Evolutionary conservation across 768 basidiomycete genomes (phyloP).

Genomic region (Pholiota conissans): DNA sequence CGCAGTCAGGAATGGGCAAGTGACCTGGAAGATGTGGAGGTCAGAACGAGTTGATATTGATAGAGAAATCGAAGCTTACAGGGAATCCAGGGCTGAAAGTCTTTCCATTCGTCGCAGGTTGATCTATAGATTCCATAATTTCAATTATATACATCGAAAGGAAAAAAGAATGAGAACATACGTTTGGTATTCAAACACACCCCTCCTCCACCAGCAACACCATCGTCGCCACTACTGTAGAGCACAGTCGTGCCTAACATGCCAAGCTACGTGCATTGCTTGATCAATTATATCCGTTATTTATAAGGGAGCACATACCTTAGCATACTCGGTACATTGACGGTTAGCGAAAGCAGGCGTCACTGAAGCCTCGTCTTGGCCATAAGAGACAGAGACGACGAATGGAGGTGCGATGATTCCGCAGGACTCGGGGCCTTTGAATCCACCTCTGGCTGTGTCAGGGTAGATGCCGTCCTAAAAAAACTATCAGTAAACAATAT

Average conservation of each 20-base stretch:
- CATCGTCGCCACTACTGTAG: conserved; percentile 61
- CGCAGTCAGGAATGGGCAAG: conserved; percentile 53
- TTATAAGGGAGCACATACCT: conserved; percentile 18
- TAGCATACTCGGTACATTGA: conserved; percentile 51
- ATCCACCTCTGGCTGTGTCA: conserved; percentile 30
- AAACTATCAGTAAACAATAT: background rate
- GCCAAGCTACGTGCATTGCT: conserved; percentile 44
- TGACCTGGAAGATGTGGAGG: conserved; percentile 22
- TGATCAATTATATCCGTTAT: too few species aligned
- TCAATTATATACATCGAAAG: background rate
- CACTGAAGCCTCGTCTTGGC: conserved; percentile 42
- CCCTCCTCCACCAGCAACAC: conserved; percentile 42
- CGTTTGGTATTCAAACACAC: conserved; percentile 46
- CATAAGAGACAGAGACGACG: conserved; percentile 43
- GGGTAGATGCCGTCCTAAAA: conserved; percentile 31
- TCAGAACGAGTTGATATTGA: background rate
- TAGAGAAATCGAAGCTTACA: conserved; percentile 8
- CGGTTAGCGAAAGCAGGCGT: conserved; percentile 38
- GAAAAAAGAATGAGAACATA: conserved; percentile 7
- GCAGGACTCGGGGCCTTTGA: conserved; percentile 35
- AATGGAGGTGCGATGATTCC: conserved; percentile 41
- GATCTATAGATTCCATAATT: conserved; percentile 12
- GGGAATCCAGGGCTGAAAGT: conserved; percentile 28
- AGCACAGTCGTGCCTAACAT: conserved; percentile 58
- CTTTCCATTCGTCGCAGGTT: conserved; percentile 22